Evolutionary conservation across 1,139 yeast genomes (phyloP), one percentile per base, ranked within the genome.

Genomic region (Sugiyamaella japonica): DNA sequence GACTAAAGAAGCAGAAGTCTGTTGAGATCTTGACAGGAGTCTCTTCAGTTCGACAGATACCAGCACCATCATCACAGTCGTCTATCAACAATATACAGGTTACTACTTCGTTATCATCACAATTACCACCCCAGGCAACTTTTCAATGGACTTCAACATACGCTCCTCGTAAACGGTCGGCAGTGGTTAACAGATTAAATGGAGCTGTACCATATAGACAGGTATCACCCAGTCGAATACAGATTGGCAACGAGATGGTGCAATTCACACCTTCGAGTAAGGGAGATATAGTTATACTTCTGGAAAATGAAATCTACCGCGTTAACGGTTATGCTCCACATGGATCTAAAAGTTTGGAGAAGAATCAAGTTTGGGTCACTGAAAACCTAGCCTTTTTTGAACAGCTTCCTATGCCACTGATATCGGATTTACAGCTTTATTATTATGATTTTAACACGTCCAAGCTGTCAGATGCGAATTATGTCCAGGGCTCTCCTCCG

Each of bases 361-460:
- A 23, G n/a, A 32, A 17, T 12, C 39, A 25, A n/a, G 43, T 39
- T 9, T 47, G 50, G 50, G 37, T 47, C 1, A 37, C 43, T 37
- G 50, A 47, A 28, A 28, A 34, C 9, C 20, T 47, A 25, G 25
- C 40, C 15, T 7, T 12, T 25, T 47, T 28, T 16, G 37, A 37
- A 12, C 37, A 37, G n/a, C 36, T 47, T 15, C 43, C 50, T 4
- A 23, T 28, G 3, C 50, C 50, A 10, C 15, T 13, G 10, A 38
- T 37, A 6, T 39, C 16, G 13, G 25, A 36, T 47, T 9, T 47
- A 13, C 43, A 47, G 13, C 37, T 20, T 3, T 13, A 23, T 7
- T 47, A 47, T 25, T 47, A 47, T 38, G 50, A 47, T 38, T 28
- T 28, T 15, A 39, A 17, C 28, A 12, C 12, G 17, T 47, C 50